Evolutionary conservation across 75 land plant genomes (phyloP), one percentile per base, ranked within the genome.

Genomic region (Isoetes taiwanensis): DNA sequence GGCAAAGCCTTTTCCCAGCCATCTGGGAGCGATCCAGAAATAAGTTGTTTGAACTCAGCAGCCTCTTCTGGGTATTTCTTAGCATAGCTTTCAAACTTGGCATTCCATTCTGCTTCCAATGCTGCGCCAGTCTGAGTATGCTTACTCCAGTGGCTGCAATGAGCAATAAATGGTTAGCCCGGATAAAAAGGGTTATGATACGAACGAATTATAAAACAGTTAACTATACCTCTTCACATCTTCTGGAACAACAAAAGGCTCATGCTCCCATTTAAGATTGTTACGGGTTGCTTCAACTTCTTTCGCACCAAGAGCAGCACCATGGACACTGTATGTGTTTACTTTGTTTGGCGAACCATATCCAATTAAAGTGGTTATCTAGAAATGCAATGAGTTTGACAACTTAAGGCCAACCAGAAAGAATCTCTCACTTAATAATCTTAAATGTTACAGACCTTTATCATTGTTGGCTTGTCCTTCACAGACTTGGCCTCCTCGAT

Each of bases 281-380:
- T 78, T 64, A 40, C 97, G 73, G 6, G 97, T 87, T 16, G 96
- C 97, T 39, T 81, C 89, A 2, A 91, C 95, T 74, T 91, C 97
- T 70, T 91, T 91, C 23, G 83, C 74, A 39, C 87, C 87, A 40
- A 79, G 71, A 5, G 78, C 83, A 59, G 75, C 65, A 28, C 87
- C 87, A 53, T 83, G 87, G 31, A 78, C 87, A 67, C 70, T 63
- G 76, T 83, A 81, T 34, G 75, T 68, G 69, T 91, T 91, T 19
- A 95, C 74, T 79, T 91, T 91, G 82, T 91, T 91, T 14, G 97
- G 95, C 23, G 97, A 91, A 2, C 97, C 97, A 74, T 39, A 91
- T 29, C 97, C 95, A 62, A 91, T 91, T 30, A 95, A 86, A 11
- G 97, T 87, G 1, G 95, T 91, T 16, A 91, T 81, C 97, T 90